These are phyloP conservation scores for Fusarium marasasianum DNA, from an alignment of 2,329 filamentous ascomycete genomes.

Conservation along the genomic window DNA sequence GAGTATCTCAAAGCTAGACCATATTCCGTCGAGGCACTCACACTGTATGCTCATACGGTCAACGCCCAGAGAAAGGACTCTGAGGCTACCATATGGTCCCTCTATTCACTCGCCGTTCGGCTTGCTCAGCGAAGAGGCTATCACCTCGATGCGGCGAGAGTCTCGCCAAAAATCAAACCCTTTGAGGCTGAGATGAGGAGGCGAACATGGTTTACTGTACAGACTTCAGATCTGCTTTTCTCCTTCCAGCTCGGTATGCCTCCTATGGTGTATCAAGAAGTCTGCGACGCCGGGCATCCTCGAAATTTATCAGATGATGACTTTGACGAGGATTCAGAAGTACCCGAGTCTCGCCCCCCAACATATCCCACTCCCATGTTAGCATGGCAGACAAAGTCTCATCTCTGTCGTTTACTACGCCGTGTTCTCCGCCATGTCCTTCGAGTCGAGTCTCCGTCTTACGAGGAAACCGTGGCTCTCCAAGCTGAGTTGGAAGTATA, in stretches of 20 bases:
- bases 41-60: constrained; percentile 57
- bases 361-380: constrained; percentile 56
- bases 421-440: constrained; percentile 55
- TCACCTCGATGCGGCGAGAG: constrained; percentile 57
- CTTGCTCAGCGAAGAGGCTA: constrained; percentile 63
- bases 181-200: constrained; percentile 64
- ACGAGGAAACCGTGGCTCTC: constrained; percentile 48
- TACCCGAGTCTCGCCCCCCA: constrained; percentile 55
- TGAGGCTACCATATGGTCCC: constrained; percentile 57
- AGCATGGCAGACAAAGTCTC: constrained; percentile 55
- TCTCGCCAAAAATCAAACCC: constrained; percentile 53
- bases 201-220: constrained; percentile 58
- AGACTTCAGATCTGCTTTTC: constrained; percentile 58
- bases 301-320: constrained; percentile 60
- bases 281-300: constrained; percentile 57
- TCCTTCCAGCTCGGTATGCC: constrained; percentile 65
- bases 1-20: constrained; percentile 57
- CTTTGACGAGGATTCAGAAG: constrained; percentile 57
- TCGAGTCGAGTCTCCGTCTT: constrained; percentile 49
- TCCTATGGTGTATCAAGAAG: constrained; percentile 57
- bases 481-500: constrained; percentile 53
- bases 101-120: constrained; percentile 57
- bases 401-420: constrained; percentile 55
- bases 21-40: constrained; percentile 59
- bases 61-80: constrained; percentile 54